Evolutionary conservation across 805 yeast species (phyloP), one percentile per base, ranked within the genome.

Genomic region (Ogataea chonburiensis): DNA sequence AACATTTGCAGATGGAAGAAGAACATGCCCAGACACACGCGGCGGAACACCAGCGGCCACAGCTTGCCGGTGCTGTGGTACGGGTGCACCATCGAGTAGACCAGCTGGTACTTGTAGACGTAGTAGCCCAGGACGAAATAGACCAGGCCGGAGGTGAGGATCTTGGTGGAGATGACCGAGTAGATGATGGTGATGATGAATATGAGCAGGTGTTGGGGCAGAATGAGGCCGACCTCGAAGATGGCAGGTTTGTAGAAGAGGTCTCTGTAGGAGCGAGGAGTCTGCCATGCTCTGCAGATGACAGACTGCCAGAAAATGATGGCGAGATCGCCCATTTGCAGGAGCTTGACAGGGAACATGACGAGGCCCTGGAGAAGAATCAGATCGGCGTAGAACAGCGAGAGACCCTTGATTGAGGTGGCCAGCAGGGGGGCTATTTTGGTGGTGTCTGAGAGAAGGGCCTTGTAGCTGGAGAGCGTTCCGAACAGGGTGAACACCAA

Each of bases 321-420:
- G 4, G 68, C 62, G 22, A 77, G 61, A 52, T 77, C 81, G 13
- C 80, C 78, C 25, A 72, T 58, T 52, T 77, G 82, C 10, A 76
- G 59, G 26, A 76, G 60, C 36, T 73, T 68, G 27, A 75, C 72
- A 4, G 81, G 81, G 47, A 76, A 73, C 79, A 77, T 74, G 1
- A 78, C 77, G 34, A 77, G 50, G 0, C 88, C 93, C 56, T 84
- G 93, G 38, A 83, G 68, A 15, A 83, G 64, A 40, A 83, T 82
- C 59, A 76, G 66, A 51, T 76, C 77, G 34, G 71, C 75, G 45
- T 76, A 76, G 47, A 76, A 76, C 29, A 76, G 58, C 3, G 79
- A 72, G 23, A 73, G 57, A 26, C 68, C 64, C 50, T 71, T 73
- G 37, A 76, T 63, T 2, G 80, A 73, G 9, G 65, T 60, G 5